Evolutionary conservation across 176 grass and related monocot species (phyloP).

Genomic region (Alopecurus myosuroides): DNA sequence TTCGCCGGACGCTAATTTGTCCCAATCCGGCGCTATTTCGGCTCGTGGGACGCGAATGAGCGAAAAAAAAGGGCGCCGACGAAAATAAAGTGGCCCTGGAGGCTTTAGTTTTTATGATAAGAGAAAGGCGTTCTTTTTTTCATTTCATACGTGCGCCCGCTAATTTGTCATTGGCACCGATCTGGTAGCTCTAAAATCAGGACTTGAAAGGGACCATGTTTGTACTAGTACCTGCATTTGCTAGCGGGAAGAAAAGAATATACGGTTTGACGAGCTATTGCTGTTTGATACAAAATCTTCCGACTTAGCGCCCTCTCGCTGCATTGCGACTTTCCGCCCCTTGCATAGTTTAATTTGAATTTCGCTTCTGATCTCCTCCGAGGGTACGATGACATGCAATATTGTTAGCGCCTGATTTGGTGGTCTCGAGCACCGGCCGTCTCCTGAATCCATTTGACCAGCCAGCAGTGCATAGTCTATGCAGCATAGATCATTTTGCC

Average conservation of each 20-base stretch:
- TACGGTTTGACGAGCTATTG: no score
- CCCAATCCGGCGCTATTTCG: no score
- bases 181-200: not conserved
- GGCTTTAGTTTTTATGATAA: not conserved
- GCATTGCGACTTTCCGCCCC: not conserved
- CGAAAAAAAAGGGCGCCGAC: no score
- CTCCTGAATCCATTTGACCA: not conserved
- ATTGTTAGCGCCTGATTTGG: not conserved
- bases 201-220: not conserved
- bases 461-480: no score
- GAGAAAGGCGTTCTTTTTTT: not conserved
- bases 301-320: not conserved
- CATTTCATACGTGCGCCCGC: not conserved
- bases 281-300: not conserved
- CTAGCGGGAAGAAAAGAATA: not conserved
- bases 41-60: no score
- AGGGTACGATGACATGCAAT: not conserved
- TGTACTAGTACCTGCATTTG: not conserved
- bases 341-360: not conserved
- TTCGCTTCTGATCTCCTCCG: no score
- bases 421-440: slow-evolving; percentile 25
- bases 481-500: no score
- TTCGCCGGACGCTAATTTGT: no score
- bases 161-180: not conserved
- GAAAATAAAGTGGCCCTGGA: no score